Percentiles rank a stretch among this genome's conserved stretches.
Conservation (phyloP, 371 early-diverging fungal genomes). For the Cokeromyces recurvatus region DNA sequence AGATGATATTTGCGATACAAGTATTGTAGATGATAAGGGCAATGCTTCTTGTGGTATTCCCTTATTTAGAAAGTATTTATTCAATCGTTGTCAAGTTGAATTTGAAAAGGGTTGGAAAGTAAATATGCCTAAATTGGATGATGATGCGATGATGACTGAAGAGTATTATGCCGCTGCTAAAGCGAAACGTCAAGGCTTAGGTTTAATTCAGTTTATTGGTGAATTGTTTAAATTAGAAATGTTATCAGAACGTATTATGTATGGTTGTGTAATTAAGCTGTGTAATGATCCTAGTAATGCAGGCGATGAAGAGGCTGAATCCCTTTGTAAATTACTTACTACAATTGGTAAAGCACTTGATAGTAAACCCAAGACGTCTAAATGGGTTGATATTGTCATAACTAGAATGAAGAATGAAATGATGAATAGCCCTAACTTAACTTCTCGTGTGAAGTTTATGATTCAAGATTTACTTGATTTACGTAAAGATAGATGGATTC, state of each 20-base stretch:
- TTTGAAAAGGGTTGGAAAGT: slow-evolving; percentile 84
- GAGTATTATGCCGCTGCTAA: slow-evolving; percentile 84
- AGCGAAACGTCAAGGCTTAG: slow-evolving; percentile 92
- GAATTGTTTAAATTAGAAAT: slow-evolving; percentile 88
- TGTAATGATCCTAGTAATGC: slow-evolving; percentile 68
- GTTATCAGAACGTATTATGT: slow-evolving; percentile 91
- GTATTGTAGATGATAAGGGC: slow-evolving; percentile 43
- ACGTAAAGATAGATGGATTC: slow-evolving; percentile 77
- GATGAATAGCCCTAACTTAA: slow-evolving; percentile 60
- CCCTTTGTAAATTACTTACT: slow-evolving; percentile 82
- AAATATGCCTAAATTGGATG: slow-evolving; percentile 49
- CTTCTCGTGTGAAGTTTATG: slow-evolving; percentile 90
- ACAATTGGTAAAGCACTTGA: slow-evolving; percentile 80
- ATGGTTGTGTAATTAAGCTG: slow-evolving; percentile 75
- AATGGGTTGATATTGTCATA: slow-evolving; percentile 77
- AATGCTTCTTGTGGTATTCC: slow-evolving; percentile 58
- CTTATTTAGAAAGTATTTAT: slow-evolving; percentile 84
- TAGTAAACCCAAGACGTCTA: slow-evolving; percentile 14
- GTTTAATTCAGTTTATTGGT: slow-evolving; percentile 90
- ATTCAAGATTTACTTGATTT: slow-evolving; percentile 88
- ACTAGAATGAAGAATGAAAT: slow-evolving; percentile 59
- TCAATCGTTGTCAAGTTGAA: slow-evolving; percentile 89
- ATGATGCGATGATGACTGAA: slow-evolving; percentile 58
- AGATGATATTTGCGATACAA: slow-evolving; percentile 51
- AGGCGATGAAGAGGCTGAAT: slow-evolving; percentile 93